Evolutionary conservation across 2,329 filamentous ascomycete genomes (phyloP).

Genomic region (Cladosporium sp.): DNA sequence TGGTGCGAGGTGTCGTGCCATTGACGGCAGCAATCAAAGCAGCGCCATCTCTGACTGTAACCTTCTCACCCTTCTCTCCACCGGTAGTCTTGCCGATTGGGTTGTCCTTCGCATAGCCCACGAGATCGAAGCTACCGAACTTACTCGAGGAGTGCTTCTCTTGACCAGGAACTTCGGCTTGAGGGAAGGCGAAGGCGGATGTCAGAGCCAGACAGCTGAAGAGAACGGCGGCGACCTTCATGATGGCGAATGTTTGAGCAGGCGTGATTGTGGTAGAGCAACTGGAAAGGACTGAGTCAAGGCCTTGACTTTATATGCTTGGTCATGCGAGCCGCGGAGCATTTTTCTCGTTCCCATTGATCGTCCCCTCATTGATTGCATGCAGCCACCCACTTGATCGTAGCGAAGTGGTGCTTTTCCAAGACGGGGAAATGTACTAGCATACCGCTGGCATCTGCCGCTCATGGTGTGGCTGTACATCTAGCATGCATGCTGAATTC

Average conservation of each 20-base stretch:
- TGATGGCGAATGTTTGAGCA: constrained; percentile 5
- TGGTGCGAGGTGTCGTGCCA: constrained; percentile 43
- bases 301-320: constrained; percentile 7
- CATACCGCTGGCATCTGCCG: not conserved
- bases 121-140: constrained; percentile 19
- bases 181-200: constrained; percentile 14
- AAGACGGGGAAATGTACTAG: constrained; percentile 15
- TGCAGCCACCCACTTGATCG: not conserved
- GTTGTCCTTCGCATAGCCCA: constrained; percentile 29
- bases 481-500: not conserved
- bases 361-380: not conserved
- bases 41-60: constrained; percentile 38
- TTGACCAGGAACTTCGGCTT: constrained; percentile 9
- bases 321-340: not conserved
- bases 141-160: constrained; percentile 19
- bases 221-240: constrained; percentile 21
- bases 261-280: not conserved
- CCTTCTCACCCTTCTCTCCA: constrained; percentile 39
- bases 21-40: constrained; percentile 48
- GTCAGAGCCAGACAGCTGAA: constrained; percentile 19
- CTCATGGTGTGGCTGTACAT: not conserved
- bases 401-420: not conserved
- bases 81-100: constrained; percentile 39
- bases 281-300: not conserved
- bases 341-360: not conserved